Evolutionary conservation across 306 rosid species (phyloP).

Genomic region (Gastrolobium bilobum): DNA sequence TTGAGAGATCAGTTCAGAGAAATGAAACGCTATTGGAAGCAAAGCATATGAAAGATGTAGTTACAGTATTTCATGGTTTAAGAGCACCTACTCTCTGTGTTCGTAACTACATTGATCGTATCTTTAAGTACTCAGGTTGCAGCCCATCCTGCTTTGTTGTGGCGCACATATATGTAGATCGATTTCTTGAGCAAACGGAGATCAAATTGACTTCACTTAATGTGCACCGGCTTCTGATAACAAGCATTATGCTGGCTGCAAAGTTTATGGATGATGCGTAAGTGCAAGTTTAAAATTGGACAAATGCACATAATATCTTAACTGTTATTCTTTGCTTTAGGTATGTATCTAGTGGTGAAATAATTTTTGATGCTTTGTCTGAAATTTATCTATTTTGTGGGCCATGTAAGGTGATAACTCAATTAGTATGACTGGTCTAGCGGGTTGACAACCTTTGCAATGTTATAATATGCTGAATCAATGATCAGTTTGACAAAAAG

Average conservation of each 20-base stretch:
- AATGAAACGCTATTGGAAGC: conserved; percentile 71
- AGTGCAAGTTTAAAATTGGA: conserved; percentile 48
- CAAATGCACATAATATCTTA: neutral
- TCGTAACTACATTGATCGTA: conserved; percentile 78
- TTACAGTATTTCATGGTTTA: conserved; percentile 85
- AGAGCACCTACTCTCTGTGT: conserved; percentile 84
- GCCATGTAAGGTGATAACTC: neutral
- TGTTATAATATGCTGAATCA: conserved; percentile 20
- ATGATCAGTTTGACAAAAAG: neutral
- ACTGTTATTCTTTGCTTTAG: neutral
- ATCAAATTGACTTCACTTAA: conserved; percentile 79
- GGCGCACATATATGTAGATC: conserved; percentile 80
- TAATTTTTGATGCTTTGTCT: neutral
- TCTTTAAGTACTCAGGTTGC: conserved; percentile 93
- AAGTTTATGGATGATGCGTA: conserved; percentile 95
- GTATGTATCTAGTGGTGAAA: conserved; percentile 2
- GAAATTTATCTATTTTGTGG: neutral
- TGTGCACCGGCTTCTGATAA: conserved; percentile 92
- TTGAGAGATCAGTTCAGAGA: conserved; percentile 79
- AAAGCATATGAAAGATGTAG: conserved; percentile 58
- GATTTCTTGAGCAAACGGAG: conserved; percentile 70
- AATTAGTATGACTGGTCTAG: conserved; percentile 7
- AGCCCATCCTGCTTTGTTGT: conserved; percentile 95
- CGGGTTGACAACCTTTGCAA: conserved; percentile 15
- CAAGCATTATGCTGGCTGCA: conserved; percentile 91